phyloP scores from a whole-genome alignment of 768 basidiomycete species.

The Collybia sp. region DNA sequence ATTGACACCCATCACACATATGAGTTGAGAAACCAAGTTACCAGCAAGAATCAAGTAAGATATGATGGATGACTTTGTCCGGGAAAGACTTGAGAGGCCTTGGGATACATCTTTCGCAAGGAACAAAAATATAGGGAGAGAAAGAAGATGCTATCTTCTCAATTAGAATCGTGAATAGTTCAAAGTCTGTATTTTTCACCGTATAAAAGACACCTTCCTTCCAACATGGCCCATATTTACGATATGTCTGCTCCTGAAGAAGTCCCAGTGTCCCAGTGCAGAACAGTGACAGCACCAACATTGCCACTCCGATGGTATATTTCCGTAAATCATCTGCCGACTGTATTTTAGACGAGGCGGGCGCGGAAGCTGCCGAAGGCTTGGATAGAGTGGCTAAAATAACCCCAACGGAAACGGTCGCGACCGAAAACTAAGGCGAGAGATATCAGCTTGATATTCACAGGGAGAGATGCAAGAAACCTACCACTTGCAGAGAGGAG shows the following conservation, averaged over 20 bases:
- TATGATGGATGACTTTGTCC: conserved; percentile 23
- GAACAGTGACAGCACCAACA: conserved; percentile 64
- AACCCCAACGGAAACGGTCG: conserved; percentile 66
- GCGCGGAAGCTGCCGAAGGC: conserved; percentile 22
- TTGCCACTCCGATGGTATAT: conserved; percentile 63
- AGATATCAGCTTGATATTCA: background rate
- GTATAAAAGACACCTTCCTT: conserved; percentile 83
- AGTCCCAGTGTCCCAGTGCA: conserved; percentile 67
- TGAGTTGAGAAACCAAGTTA: conserved; percentile 69
- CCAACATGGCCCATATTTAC: conserved; percentile 73
- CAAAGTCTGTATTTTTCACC: conserved; percentile 28
- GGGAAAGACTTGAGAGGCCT: conserved; percentile 42
- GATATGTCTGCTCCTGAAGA: conserved; percentile 75
- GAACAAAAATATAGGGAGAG: conserved; percentile 72
- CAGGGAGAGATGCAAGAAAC: conserved; percentile 10
- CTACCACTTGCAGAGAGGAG: conserved; percentile 54
- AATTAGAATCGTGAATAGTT: background rate
- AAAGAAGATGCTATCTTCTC: conserved; percentile 60
- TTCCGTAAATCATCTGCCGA: conserved; percentile 29
- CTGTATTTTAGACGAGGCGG: conserved; percentile 12
- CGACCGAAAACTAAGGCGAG: conserved; percentile 49
- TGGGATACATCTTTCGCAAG: conserved; percentile 51
- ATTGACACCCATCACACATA: conserved; percentile 85
- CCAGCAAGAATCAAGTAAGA: conserved; percentile 54
- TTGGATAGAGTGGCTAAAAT: conserved; percentile 68